A percentile compares a stretch with the other conserved stretches of the same genome.
Conservation (phyloP, 768 basidiomycete species). For the Fomitopsis serialis region DNA sequence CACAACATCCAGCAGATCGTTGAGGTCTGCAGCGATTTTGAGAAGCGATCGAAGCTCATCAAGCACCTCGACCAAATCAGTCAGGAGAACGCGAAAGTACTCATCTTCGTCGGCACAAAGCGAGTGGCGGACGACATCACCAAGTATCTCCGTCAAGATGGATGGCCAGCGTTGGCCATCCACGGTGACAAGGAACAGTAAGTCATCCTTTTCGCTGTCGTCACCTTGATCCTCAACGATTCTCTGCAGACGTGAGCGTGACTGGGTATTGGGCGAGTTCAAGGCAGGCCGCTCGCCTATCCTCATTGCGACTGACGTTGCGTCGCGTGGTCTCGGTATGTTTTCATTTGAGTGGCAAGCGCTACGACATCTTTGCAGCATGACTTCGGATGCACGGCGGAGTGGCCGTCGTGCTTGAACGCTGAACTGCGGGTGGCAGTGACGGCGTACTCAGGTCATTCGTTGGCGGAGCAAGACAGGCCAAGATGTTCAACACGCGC, state of each 20-base stretch:
- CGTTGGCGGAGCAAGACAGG: slow-evolving; percentile 31
- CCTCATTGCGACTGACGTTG: slow-evolving; percentile 97
- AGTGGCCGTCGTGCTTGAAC: slow-evolving; percentile 6
- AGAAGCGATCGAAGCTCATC: slow-evolving; percentile 94
- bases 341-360: slow-evolving; percentile 45
- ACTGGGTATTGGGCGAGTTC: slow-evolving; percentile 98
- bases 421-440: slow-evolving; percentile 4
- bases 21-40: slow-evolving; percentile 95
- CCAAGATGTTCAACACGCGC: slow-evolving; percentile 26
- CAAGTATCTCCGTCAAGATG: slow-evolving; percentile 94
- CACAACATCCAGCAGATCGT: slow-evolving; percentile 96
- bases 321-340: slow-evolving; percentile 99
- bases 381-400: slow-evolving; percentile 24
- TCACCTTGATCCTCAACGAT: slow-evolving; percentile 3
- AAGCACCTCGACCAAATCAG: slow-evolving; percentile 97
- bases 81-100: slow-evolving; percentile 94
- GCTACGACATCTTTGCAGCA: slow-evolving; percentile 34
- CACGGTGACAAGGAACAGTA: slow-evolving; percentile 99
- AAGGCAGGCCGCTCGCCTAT: slow-evolving; percentile 97
- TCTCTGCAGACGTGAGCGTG: slow-evolving; percentile 79
- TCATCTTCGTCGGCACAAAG: slow-evolving; percentile 98
- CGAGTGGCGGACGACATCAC: slow-evolving; percentile 98
- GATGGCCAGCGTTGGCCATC: slow-evolving; percentile 99
- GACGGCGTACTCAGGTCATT: slow-evolving; percentile 26
- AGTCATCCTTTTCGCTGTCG: slow-evolving; percentile 24